Evolutionary conservation across 2,329 filamentous ascomycete species (phyloP), one percentile per base, ranked within the genome.

Genomic region (Penicillium verrucosum): DNA sequence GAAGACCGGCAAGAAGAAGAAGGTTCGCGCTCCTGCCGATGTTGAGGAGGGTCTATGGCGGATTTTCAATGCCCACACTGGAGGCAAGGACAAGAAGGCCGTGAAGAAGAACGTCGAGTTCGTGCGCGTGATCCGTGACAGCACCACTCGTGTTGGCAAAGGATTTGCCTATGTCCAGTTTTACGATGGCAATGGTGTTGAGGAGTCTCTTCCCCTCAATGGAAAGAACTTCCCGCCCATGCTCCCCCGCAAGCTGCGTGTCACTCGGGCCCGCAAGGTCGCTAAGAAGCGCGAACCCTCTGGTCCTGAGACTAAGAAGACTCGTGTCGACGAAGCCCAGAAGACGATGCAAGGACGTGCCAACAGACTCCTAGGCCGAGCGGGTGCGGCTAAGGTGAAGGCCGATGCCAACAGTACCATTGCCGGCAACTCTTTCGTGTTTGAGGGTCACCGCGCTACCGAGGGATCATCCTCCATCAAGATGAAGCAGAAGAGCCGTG

Each of bases 161-260:
- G 94, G 94, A 5, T 91, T 99, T 70, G 95, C 95, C 60, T 99
- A 99, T 69, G 93, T 99, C 16, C 94, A 99, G 71, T 99, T 99
- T 76, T 85, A 88, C 80, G 90, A 97, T 67, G 85, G 82, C 60
- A 97, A 95, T 67, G 81, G 88, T 43, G 93, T 99, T 44, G 94
- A 99, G 75, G 84, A 89, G n/a, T 94, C 94, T 1, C 82, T 99
- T 12, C 82, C 95, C 38, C 85, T 93, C 59, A 84, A 97, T 71
- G 92, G 86, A 60, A 96, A 97, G 80, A 94, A 90, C 67, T 97
- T 92, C 69, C 92, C 93, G 16, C 93, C 93, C 18, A 87, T 97
- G 84, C 85, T 97, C n/a, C 93, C 93, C 10, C 87, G 94, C 44
- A 84, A 87, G 63, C 81, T 99, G 34, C 89, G 94, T 52, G 92